Base-by-base conservation (phyloP, 257 asterid species). In the Haberlea rhodopensis region DNA sequence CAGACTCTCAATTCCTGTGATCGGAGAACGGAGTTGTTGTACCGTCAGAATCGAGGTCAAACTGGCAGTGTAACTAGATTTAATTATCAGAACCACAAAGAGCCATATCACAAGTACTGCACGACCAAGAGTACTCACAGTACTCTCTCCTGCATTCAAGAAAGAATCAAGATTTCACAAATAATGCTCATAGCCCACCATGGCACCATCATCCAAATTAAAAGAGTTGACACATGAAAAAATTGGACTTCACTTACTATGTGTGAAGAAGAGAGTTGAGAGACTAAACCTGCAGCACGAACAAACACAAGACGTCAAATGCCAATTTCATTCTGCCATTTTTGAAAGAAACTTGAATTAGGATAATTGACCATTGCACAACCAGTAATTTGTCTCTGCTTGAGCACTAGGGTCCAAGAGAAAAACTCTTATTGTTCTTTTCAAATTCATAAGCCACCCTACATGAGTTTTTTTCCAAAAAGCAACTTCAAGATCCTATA, bases 61-160 rank as follows among this genome's bases (percentile, higher is more conserved):
- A 66, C 84, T 84, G 1, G 91, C 91, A 1, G 88, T 84, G 57
- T 84, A 84, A 52, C 88, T 84, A 0, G 91, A 84, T 80, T 84
- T 84, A 28, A 84, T 80, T 45, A 84, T 82, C 54, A 84, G 80
- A 23, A 84, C 91, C 63, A 84, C 88, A 32, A 84, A 84, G 18
- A 84, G 88, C 91, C 91, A 84, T 67, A 80, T 61, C 65, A 84
- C 55, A 61, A 84, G 82, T 57, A 84, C 91, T 4, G 64, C 28
- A n/a, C 91, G 88, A 8, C 84, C 91, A 0, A 80, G 81, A 6
- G 83, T 79, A 56, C 88, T 80, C 66, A 78, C 77, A 1, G 87
- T 82, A 21, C 66, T 82, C 75, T 84, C 91, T 18, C 76, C 91
- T 84, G 83, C 71, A 57, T 26, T 51, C 34, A 53, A 0, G 8